Evolutionary conservation across 129 eudicot genomes (phyloP).

Genomic region (Solidago caesia): DNA sequence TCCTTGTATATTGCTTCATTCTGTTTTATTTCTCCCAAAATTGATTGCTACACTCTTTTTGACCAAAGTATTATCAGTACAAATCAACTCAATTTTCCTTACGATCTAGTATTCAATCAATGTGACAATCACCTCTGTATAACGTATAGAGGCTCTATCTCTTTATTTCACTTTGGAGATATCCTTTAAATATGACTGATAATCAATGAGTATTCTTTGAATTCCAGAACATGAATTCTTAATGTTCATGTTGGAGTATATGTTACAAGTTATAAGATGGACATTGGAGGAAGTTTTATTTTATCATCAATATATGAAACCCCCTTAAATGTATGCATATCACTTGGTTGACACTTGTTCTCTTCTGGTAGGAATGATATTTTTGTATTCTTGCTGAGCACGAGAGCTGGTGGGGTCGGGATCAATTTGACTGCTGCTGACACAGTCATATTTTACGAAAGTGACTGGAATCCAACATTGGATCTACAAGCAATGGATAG

Average conservation of each 20-base stretch:
- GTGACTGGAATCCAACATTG: conserved; percentile 98
- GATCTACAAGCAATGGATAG: conserved; percentile 99
- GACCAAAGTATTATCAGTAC: background rate
- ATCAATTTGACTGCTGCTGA: conserved; percentile 98
- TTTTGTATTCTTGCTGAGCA: conserved; percentile 92
- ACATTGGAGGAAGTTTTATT: background rate
- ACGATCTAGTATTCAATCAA: background rate
- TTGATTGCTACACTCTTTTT: background rate
- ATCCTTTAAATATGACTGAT: background rate
- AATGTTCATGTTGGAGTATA: background rate
- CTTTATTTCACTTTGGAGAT: background rate
- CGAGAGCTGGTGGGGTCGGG: conserved; percentile 99
- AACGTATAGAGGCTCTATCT: background rate
- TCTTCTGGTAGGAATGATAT: conserved; percentile 67
- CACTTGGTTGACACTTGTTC: conserved; percentile 4
- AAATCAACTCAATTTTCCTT: background rate
- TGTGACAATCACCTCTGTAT: background rate
- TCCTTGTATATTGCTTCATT: conserved; percentile 16
- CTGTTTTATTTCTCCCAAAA: background rate
- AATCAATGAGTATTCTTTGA: background rate
- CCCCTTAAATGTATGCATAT: background rate
- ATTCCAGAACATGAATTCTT: background rate
- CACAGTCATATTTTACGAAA: conserved; percentile 94
- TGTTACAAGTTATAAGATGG: background rate
- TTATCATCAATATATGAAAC: background rate